Percentiles rank a stretch among this genome's conserved stretches.
Conservation (phyloP, 1,284 basidiomycete genomes). For the Pterulicium gracile region DNA sequence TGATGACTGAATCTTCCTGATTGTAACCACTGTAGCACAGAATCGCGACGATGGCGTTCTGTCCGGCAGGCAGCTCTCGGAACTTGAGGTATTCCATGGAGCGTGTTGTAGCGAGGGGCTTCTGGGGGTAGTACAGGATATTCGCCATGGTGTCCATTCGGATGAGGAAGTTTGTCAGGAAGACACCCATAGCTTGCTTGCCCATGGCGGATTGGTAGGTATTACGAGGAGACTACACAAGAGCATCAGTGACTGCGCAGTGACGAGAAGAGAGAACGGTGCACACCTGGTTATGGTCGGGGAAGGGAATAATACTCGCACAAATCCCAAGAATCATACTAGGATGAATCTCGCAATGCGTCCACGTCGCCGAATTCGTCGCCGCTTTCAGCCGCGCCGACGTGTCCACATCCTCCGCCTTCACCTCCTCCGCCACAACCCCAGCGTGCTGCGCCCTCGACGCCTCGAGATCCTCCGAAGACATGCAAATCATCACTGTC, state of each 20-base stretch:
- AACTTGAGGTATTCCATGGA: slow-evolving; percentile 99
- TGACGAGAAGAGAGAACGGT: not conserved
- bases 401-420: slow-evolving; percentile 73
- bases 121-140: slow-evolving; percentile 97
- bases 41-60: slow-evolving; percentile 98
- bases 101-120: slow-evolving; percentile 94
- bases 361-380: slow-evolving; percentile 85
- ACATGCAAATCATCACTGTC: slow-evolving; percentile 99
- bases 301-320: slow-evolving; percentile 98
- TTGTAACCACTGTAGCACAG: slow-evolving; percentile 99
- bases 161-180: slow-evolving; percentile 93
- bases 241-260: slow-evolving; percentile 7
- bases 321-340: slow-evolving; percentile 99
- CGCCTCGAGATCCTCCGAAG: slow-evolving; percentile 87
- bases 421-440: slow-evolving; percentile 46
- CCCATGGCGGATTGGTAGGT: slow-evolving; percentile 99
- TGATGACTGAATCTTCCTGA: slow-evolving; percentile 99
- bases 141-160: slow-evolving; percentile 99
- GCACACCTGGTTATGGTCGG: slow-evolving; percentile 94
- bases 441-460: slow-evolving; percentile 62
- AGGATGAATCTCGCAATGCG: slow-evolving; percentile 99
- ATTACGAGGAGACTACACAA: slow-evolving; percentile 85
- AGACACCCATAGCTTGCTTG: slow-evolving; percentile 99
- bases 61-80: slow-evolving; percentile 93
- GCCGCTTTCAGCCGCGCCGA: slow-evolving; percentile 79